Evolutionary conservation across 106 monocot species (phyloP), one percentile per base, ranked within the genome.

Genomic region (Acorus gramineus): DNA sequence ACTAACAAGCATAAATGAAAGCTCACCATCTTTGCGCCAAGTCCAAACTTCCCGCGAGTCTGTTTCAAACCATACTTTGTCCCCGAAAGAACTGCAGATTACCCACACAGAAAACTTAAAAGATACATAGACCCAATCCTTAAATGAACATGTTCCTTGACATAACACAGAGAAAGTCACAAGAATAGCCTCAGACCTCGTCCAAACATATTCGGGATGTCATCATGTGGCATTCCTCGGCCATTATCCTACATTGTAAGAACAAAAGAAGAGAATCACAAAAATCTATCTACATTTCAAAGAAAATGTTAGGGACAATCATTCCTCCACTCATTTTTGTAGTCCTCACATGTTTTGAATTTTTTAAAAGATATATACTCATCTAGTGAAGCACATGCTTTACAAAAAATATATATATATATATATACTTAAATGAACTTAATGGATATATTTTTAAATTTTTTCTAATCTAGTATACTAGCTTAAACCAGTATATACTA

Each of bases 121-220:
- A 62, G 11, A 62, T 11, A 5, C 10, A 47, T 47, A 47, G 11
- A 3, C 11, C 44, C 58, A 59, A 59, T 12, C 4, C 13, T 7
- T 59, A 54, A 11, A 6, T n/a, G 2, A 4, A 49, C 9, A 28
- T 28, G 14, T 49, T 45, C 4, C 6, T 64, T 14, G 28, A 52
- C 14, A 68, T 28, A 44, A 14, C 8, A 48, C 7, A 49, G 46
- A 62, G n/a, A 67, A 9, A 76, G 63, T 57, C 43, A 78, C 50
- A 53, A n/a, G 9, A 65, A 71, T 49, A 53, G 6, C 52, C 56
- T 55, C 61, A 76, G 62, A 96, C 96, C 96, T 91, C 82, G 66
- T 44, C 96, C 96, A 85, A 96, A 83, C 96, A 96, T 96, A 79
- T 96, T 96, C 59, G 91, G 96, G 65, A 96, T 96, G 54, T 96